Conservation (phyloP, 768 basidiomycete species). For the Peribolospora baueri region DNA sequence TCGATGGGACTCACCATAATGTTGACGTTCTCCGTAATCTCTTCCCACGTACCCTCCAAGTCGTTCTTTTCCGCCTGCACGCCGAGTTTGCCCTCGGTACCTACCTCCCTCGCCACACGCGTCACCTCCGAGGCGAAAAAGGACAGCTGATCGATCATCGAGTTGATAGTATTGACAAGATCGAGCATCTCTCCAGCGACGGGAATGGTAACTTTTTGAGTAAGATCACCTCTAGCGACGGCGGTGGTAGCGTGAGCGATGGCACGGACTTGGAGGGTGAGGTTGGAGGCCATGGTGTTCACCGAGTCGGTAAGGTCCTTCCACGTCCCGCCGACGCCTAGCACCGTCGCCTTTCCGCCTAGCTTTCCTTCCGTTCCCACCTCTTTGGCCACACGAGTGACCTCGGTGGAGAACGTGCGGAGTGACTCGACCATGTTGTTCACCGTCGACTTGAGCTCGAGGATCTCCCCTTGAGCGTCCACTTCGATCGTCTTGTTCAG, state of each 20-base stretch:
- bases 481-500: slow-evolving; percentile 83
- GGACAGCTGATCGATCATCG: slow-evolving; percentile 40
- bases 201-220: slow-evolving; percentile 71
- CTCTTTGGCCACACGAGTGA: slow-evolving; percentile 68
- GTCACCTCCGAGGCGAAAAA: slow-evolving; percentile 55
- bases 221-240: slow-evolving; percentile 79
- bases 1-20: not conserved
- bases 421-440: slow-evolving; percentile 89
- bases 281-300: slow-evolving; percentile 30
- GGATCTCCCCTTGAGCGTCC: slow-evolving; percentile 57
- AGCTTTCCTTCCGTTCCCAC: slow-evolving; percentile 77
- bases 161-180: slow-evolving; percentile 91
- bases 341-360: slow-evolving; percentile 71
- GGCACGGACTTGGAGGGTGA: slow-evolving; percentile 26
- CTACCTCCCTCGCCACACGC: slow-evolving; percentile 89
- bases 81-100: slow-evolving; percentile 93
- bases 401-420: slow-evolving; percentile 59
- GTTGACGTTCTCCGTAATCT: slow-evolving; percentile 54
- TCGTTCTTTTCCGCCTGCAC: slow-evolving; percentile 93
- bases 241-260: slow-evolving; percentile 34
- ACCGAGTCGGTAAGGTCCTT: slow-evolving; percentile 69
- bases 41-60: slow-evolving; percentile 94
- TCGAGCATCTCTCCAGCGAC: slow-evolving; percentile 92
- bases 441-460: slow-evolving; percentile 35
- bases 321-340: slow-evolving; percentile 85